Percentiles rank a stretch among this genome's conserved stretches.
Conservation (phyloP, 805 yeast species). For the Komagataella kurtzmanii region DNA sequence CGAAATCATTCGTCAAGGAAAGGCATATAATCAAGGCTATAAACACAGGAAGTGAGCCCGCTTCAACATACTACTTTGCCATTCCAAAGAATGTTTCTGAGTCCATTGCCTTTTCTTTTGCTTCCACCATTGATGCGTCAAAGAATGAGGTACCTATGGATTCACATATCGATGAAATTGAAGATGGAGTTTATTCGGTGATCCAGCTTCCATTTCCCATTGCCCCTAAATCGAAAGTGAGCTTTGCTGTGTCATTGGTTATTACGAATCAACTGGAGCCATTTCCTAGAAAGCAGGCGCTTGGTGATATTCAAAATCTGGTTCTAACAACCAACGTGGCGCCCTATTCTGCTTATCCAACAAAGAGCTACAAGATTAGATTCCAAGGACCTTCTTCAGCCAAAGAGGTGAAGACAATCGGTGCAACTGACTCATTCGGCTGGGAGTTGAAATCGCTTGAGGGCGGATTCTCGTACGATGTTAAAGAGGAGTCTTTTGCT, state of each 20-base stretch:
- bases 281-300: conserved; percentile 45
- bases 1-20: conserved; percentile 55
- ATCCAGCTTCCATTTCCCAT: conserved; percentile 51
- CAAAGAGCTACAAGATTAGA: conserved; percentile 29
- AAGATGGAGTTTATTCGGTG: conserved; percentile 7
- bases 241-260: conserved; percentile 35
- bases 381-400: conserved; percentile 33
- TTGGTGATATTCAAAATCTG: conserved; percentile 51
- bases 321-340: conserved; percentile 38
- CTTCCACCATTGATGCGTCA: conserved; percentile 6
- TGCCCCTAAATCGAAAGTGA: conserved; percentile 42
- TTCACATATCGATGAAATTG: conserved; percentile 5
- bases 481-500: conserved; percentile 15
- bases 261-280: conserved; percentile 38
- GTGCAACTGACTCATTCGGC: not conserved
- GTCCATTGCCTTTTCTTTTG: conserved; percentile 13
- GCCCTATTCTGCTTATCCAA: conserved; percentile 49
- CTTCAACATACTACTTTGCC: conserved; percentile 40
- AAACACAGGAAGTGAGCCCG: conserved; percentile 46
- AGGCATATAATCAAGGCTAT: conserved; percentile 36
- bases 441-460: conserved; percentile 2
- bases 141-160: conserved; percentile 9
- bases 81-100: conserved; percentile 30
- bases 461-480: conserved; percentile 33
- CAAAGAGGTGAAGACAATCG: conserved; percentile 23